Conservation (phyloP, 1,139 yeast genomes). For the Nakaseomyces uthaithaninus region DNA sequence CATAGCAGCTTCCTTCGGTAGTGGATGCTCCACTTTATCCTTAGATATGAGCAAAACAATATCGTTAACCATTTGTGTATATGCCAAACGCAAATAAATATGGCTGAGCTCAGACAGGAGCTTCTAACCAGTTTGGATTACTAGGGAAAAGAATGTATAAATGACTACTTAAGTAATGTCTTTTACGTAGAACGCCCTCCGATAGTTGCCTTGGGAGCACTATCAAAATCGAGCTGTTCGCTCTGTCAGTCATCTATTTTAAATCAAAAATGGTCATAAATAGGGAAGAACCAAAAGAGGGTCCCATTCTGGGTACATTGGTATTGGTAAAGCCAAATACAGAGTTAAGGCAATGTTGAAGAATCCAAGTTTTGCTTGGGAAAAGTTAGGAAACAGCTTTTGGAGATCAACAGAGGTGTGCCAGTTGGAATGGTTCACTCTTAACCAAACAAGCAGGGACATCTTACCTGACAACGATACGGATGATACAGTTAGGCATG, state of each 20-base stretch:
- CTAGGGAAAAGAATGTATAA: no score
- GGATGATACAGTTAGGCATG: slow-evolving; percentile 12
- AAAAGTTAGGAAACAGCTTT: slow-evolving; percentile 51
- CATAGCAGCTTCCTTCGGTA: slow-evolving; percentile 70
- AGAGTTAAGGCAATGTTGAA: neutral
- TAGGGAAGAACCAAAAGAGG: no score
- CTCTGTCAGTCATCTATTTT: no score
- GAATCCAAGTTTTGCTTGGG: slow-evolving; percentile 53
- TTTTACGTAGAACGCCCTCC: no score
- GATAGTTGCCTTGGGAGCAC: no score
- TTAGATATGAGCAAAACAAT: slow-evolving; percentile 63
- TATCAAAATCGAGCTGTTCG: no score
- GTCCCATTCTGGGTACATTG: no score
- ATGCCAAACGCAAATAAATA: neutral
- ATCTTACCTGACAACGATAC: neutral
- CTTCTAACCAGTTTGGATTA: no score
- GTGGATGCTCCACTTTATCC: slow-evolving; percentile 59
- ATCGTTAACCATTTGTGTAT: neutral
- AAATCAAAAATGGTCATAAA: no score
- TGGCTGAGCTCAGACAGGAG: neutral
- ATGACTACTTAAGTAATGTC: no score
- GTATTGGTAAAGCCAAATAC: no score
- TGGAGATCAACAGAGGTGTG: slow-evolving; percentile 40
- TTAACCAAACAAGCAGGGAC: neutral
- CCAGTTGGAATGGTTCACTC: slow-evolving; percentile 15